A percentile compares a stretch with the other conserved stretches of the same genome.
Conservation (phyloP, 208 protist species). For the Leishmania guyanensis region DNA sequence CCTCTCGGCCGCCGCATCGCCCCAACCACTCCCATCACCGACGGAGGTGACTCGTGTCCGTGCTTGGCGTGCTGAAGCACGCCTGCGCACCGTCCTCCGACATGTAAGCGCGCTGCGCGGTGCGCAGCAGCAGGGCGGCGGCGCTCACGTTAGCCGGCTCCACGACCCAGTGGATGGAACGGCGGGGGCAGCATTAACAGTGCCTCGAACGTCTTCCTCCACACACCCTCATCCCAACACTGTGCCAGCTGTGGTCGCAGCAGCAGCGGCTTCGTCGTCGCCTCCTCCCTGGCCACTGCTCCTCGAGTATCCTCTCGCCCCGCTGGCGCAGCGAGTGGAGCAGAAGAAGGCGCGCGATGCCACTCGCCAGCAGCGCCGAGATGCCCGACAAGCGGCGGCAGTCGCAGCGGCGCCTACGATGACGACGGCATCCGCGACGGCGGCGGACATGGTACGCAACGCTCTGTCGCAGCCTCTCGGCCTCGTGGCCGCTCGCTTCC, state of each 20-base stretch:
- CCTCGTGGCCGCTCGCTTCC: conserved; percentile 25
- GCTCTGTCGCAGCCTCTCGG: conserved; percentile 25
- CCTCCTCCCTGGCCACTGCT: neutral
- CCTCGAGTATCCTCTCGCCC: conserved; percentile 20
- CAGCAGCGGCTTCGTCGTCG: neutral
- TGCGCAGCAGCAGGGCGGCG: neutral
- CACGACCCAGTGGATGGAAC: neutral
- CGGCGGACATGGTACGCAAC: conserved; percentile 26
- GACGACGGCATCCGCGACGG: conserved; percentile 5
- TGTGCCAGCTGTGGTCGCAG: neutral
- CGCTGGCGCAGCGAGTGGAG: conserved; percentile 14
- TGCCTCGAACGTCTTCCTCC: neutral
- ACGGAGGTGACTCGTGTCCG: neutral
- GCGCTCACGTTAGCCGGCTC: neutral
- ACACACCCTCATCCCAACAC: neutral
- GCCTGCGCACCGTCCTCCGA: conserved; percentile 16
- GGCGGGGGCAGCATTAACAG: neutral
- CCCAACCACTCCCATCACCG: conserved; percentile 8
- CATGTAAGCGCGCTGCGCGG: neutral
- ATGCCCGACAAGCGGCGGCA: conserved; percentile 8
- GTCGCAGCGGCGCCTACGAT: neutral
- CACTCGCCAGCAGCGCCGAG: conserved; percentile 20
- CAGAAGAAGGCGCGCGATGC: conserved; percentile 16
- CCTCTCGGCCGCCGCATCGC: neutral
- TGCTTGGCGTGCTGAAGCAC: conserved; percentile 5